These are phyloP conservation scores for Marasmius fiardii DNA, from an alignment of 1,284 basidiomycete species.

Conservation along the genomic window DNA sequence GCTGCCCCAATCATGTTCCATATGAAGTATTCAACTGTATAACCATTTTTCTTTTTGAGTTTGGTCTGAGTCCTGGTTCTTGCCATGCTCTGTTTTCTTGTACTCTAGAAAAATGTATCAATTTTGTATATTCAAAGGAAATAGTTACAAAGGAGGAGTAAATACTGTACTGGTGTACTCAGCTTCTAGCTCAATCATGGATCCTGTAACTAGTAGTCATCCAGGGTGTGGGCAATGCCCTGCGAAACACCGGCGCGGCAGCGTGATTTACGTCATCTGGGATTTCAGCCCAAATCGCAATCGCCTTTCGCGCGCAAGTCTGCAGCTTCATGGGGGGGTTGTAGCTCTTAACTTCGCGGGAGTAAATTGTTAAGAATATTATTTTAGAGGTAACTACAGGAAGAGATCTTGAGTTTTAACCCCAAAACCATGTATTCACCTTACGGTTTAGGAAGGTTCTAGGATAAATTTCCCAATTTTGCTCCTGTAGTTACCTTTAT, in stretches of 20 bases:
- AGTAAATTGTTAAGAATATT: neutral
- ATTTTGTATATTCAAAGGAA: too few species aligned
- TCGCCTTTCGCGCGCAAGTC: neutral
- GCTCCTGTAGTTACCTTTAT: neutral
- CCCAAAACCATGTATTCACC: neutral
- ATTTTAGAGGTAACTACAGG: neutral
- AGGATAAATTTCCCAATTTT: neutral
- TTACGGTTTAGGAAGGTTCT: neutral
- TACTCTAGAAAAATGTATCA: too few species aligned
- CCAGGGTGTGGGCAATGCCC: neutral
- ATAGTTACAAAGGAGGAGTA: too few species aligned
- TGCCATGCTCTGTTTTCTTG: too few species aligned
- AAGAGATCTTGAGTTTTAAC: too few species aligned
- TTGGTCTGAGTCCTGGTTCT: too few species aligned
- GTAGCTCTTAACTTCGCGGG: neutral
- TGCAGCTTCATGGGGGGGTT: neutral
- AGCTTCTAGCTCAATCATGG: too few species aligned
- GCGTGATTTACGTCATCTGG: neutral
- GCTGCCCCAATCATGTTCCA: too few species aligned
- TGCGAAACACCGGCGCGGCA: neutral
- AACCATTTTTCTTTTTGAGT: too few species aligned
- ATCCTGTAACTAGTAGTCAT: too few species aligned
- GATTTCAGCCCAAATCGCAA: neutral
- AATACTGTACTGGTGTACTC: too few species aligned
- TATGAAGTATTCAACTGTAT: too few species aligned